phyloP scores from a whole-genome alignment of 768 basidiomycete species.

The Pisolithus microcarpus region DNA sequence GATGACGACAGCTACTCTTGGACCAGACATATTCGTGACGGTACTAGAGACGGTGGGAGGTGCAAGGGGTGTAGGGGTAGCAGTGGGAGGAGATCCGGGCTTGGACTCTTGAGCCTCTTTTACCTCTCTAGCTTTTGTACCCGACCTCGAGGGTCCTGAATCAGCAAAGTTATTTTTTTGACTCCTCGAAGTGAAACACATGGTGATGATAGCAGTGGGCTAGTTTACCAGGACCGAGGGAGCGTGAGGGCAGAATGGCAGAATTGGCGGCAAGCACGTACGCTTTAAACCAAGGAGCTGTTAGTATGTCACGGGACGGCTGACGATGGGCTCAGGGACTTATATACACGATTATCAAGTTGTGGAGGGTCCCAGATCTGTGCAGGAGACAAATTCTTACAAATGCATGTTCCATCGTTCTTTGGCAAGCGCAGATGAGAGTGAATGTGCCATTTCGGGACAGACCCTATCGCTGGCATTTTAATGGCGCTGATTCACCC shows the following conservation, averaged over 20 bases:
- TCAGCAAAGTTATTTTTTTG: constrained; percentile 31
- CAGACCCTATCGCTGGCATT: too few species aligned
- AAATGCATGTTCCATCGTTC: too few species aligned
- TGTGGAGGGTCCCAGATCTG: too few species aligned
- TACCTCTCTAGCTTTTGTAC: constrained; percentile 8
- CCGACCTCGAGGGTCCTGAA: constrained; percentile 11
- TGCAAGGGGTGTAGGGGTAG: neutral
- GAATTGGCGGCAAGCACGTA: neutral
- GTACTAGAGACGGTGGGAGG: neutral
- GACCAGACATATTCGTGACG: constrained; percentile 14
- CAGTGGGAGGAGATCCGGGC: constrained; percentile 1
- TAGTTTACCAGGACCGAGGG: neutral
- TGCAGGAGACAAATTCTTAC: too few species aligned
- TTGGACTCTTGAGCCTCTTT: neutral
- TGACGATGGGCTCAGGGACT: too few species aligned
- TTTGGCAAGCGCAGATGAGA: too few species aligned
- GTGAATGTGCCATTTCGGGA: too few species aligned
- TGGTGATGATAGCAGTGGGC: constrained; percentile 11
- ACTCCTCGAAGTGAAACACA: constrained; percentile 35
- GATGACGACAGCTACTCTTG: constrained; percentile 40
- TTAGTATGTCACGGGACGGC: too few species aligned
- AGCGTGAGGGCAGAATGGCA: constrained; percentile 6
- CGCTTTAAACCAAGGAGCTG: too few species aligned
- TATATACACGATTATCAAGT: too few species aligned
- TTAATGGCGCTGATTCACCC: too few species aligned